Evolutionary conservation across 495 filamentous ascomycete genomes (phyloP), one percentile per base, ranked within the genome.

Genomic region (Gamarada debralockiae): DNA sequence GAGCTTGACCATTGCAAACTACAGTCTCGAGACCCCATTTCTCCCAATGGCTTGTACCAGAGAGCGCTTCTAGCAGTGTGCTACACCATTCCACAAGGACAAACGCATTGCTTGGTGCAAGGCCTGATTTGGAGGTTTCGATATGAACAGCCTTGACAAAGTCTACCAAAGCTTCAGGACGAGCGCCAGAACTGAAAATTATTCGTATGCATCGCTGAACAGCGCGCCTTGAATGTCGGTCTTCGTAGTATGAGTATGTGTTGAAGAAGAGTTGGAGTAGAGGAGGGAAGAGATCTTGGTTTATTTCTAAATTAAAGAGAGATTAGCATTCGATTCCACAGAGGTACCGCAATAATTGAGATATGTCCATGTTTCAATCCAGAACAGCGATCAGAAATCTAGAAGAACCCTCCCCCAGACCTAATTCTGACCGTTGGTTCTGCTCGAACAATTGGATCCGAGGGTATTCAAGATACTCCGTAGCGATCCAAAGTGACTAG

Each of bases 21-120:
- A 88, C 67, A 14, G 89, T 62, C 18, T 86, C 78, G 41, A 84
- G 67, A 14, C 86, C 86, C 59, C 77, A 81, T 45, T 74, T 73
- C n/a, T 87, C 75, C 77, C 87, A 89, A 34, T 69, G 66, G 24
- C 65, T 73, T 52, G 64, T 78, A 51, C 70, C 73, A 49, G 65
- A 75, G 38, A 77, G 66, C 43, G 80, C 73, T 61, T 87, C 82
- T 37, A 93, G 70, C 12, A 95, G 67, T 53, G 91, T 64, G 42
- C 83, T 87, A 64, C 84, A 89, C 93, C 91, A 98, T 62, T 92
- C 87, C 12, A 92, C 73, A 56, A 98, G 72, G n/a, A 95, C 87
- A 60, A 96, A 92, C 1, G 90, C 88, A 62, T 82, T 90, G 20
- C 80, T 77, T 1, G 88, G 70, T 20, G 92, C 87, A 56, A 97